A percentile compares a stretch with the other conserved stretches of the same genome.
These are phyloP conservation scores for Garcileccinum viscosum DNA, from an alignment of 1,284 basidiomycete genomes.

Conservation along the genomic window DNA sequence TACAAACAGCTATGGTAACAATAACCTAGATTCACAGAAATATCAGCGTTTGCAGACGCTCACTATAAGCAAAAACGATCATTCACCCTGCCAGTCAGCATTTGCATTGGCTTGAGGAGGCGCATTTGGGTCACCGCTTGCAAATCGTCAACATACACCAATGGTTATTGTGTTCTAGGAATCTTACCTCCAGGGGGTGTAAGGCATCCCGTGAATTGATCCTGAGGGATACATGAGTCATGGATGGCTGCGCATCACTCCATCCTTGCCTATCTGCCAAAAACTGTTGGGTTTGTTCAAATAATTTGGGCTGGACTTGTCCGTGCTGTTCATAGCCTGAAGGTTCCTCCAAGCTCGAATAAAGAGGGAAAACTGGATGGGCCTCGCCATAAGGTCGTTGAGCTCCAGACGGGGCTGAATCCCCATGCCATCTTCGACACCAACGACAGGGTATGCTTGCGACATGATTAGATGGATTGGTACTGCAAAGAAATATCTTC, in stretches of 20 bases:
- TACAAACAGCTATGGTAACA: slow-evolving; percentile 24
- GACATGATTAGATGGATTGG: background rate
- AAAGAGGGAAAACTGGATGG: slow-evolving; percentile 26
- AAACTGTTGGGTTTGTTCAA: slow-evolving; percentile 25
- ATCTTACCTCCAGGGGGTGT: slow-evolving; percentile 17
- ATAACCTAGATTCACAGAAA: slow-evolving; percentile 14
- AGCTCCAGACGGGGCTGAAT: slow-evolving; percentile 22
- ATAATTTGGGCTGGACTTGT: slow-evolving; percentile 3
- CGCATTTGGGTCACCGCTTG: slow-evolving; percentile 17
- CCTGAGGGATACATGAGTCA: slow-evolving; percentile 11
- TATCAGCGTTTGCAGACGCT: background rate
- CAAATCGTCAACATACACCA: background rate
- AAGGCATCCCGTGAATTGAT: slow-evolving; percentile 22
- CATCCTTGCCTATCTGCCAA: slow-evolving; percentile 21
- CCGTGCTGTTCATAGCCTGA: slow-evolving; percentile 10
- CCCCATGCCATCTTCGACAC: slow-evolving; percentile 8
- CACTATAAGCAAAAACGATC: background rate
- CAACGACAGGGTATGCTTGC: slow-evolving; percentile 11
- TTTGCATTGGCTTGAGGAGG: slow-evolving; percentile 2
- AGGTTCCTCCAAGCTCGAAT: slow-evolving; percentile 16
- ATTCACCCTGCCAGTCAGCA: slow-evolving; percentile 10
- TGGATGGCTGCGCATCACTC: background rate
- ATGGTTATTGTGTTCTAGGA: background rate
- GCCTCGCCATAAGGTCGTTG: slow-evolving; percentile 20
- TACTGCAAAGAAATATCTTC: background rate